Percentiles rank a stretch among this genome's conserved stretches.
Conservation (phyloP, 2,329 filamentous ascomycete genomes). For the Taxawa tesnikishii region DNA sequence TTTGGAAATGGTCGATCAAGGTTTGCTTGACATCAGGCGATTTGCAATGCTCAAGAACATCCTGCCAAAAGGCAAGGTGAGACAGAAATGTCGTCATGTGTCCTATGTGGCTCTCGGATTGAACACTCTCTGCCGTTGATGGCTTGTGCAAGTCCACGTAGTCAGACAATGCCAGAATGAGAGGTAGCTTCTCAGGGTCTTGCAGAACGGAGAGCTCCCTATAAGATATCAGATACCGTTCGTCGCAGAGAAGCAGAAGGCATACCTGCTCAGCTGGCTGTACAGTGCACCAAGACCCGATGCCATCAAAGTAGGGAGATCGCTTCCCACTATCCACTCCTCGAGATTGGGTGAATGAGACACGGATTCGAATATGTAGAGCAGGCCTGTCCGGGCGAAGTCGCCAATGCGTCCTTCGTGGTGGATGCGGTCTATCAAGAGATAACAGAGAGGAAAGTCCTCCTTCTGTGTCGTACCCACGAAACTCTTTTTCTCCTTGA, state of each 20-base stretch:
- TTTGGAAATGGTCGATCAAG: constrained; percentile 89
- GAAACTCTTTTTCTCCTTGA: constrained; percentile 53
- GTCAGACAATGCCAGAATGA: constrained; percentile 80
- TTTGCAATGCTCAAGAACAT: constrained; percentile 89
- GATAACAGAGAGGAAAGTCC: constrained; percentile 91
- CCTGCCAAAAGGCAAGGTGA: constrained; percentile 94
- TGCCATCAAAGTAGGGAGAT: constrained; percentile 92
- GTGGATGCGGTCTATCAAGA: constrained; percentile 93
- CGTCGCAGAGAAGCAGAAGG: constrained; percentile 19
- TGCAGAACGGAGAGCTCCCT: constrained; percentile 75
- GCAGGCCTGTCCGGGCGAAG: constrained; percentile 82
- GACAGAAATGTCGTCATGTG: constrained; percentile 90
- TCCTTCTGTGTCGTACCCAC: constrained; percentile 74
- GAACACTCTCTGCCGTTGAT: constrained; percentile 61
- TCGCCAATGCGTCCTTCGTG: constrained; percentile 90
- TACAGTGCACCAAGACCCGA: constrained; percentile 76
- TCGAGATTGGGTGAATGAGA: constrained; percentile 73
- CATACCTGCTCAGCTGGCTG: constrained; percentile 52
- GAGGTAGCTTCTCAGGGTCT: constrained; percentile 60
- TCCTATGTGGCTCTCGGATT: constrained; percentile 63
- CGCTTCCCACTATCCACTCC: constrained; percentile 94
- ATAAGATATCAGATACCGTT: too few relatives aligned
- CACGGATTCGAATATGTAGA: constrained; percentile 92
- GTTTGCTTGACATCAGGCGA: constrained; percentile 88
- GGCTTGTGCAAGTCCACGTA: constrained; percentile 62